Evolutionary conservation across 139 green algal genomes (phyloP), one percentile per base, ranked within the genome.

Genomic region (Chlorella sp.): DNA sequence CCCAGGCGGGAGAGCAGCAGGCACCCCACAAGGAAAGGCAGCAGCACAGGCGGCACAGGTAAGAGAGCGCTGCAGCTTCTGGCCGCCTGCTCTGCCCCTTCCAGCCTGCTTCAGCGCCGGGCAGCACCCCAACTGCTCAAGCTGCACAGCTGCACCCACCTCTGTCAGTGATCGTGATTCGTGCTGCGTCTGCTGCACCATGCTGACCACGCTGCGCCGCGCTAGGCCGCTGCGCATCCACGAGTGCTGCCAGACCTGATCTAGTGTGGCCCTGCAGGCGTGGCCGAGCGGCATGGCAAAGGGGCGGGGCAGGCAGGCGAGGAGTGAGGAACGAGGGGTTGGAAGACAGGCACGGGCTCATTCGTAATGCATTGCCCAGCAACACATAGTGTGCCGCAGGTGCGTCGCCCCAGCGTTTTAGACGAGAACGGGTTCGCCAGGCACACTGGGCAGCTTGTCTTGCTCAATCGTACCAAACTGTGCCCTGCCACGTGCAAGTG

Each of bases 171-270:
- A 71, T 71, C 64, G 11, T 71, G 64, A 71, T 18, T 28, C 64
- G 24, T 26, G 64, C 64, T 71, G 64, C 64, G 64, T 14, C 64
- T 26, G 64, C 64, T 32, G 21, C 64, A 18, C 21, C 64, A 71
- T 28, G 64, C 22, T 71, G 64, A 71, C 64, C 21, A 71, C 64
- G 64, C 64, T 71, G 60, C 82, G 84, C 39, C 84, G 64, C 39
- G 40, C 68, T 16, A 88, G 14, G 16, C 84, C 84, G 15, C 34
- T 73, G 36, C 79, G 64, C 57, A 95, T 85, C 93, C 93, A 95
- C 0, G 87, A 85, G 66, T 94, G 88, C 61, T 83, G 68, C 87
- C 92, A 86, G 79, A 95, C 60, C 76, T 94, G 48, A 12, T 86
- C 86, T 21, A 91, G 69, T 0, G 92, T 94, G 16, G 90, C 64